phyloP scores from a whole-genome alignment of 2,329 filamentous ascomycete genomes.

The Aspergillus flavus region DNA sequence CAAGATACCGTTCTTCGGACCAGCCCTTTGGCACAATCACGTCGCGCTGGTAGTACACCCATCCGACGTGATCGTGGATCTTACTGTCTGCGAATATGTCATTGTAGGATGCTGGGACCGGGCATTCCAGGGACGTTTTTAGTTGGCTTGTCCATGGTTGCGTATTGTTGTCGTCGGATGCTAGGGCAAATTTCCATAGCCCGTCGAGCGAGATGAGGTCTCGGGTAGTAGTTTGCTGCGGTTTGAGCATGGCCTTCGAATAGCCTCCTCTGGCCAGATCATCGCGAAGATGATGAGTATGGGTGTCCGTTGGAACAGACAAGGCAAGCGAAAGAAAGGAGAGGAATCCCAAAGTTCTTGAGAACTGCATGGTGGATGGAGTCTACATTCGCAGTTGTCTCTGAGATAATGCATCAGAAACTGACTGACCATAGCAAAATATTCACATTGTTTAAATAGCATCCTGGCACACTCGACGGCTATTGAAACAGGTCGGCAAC shows the following conservation, averaged over 20 bases:
- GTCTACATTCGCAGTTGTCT: no score
- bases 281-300: neutral
- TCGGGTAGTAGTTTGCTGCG: neutral
- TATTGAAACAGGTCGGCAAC: neutral
- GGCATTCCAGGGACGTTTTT: neutral
- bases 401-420: no score
- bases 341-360: neutral
- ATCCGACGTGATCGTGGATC: neutral
- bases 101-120: neutral
- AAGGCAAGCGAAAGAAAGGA: neutral
- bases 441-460: neutral
- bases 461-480: neutral
- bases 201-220: neutral
- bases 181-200: neutral
- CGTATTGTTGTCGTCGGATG: neutral
- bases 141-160: neutral
- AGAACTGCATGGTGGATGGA: neutral
- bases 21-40: neutral
- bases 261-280: neutral
- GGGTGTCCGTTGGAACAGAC: neutral
- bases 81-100: neutral
- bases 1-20: neutral
- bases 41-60: neutral
- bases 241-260: neutral
- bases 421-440: accelerated